Conservation (phyloP, 2,329 filamentous ascomycete species). For the Talaromyces sp. region DNA sequence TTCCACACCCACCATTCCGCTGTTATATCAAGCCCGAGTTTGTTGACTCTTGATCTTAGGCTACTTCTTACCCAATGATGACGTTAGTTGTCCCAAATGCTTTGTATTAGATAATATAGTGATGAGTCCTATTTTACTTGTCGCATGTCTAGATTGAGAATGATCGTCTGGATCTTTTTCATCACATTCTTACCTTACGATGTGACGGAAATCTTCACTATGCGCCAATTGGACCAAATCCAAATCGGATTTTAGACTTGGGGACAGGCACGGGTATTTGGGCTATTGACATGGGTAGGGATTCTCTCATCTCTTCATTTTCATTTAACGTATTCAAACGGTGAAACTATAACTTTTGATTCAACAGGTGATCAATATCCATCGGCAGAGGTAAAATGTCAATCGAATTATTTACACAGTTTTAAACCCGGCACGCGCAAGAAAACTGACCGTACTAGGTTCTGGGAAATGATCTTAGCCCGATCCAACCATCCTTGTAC, state of each 20-base stretch:
- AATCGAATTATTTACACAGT: background rate
- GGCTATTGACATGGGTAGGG: constrained; percentile 17
- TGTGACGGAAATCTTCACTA: constrained; percentile 41
- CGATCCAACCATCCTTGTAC: constrained; percentile 10
- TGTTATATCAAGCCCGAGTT: background rate
- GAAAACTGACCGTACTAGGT: background rate
- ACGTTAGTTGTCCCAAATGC: background rate
- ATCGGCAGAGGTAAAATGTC: constrained; percentile 3
- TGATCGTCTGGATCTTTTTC: constrained; percentile 18
- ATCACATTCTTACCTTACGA: constrained; percentile 43
- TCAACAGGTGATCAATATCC: constrained; percentile 6
- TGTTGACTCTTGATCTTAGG: background rate
- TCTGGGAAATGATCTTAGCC: constrained; percentile 11
- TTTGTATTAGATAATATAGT: background rate
- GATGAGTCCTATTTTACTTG: constrained; percentile 9
- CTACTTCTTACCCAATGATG: constrained; percentile 8
- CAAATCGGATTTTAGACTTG: constrained; percentile 44
- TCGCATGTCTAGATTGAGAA: constrained; percentile 13
- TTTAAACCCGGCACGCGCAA: background rate
- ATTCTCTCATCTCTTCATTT: no score
- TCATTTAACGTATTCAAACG: background rate
- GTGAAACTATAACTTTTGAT: background rate
- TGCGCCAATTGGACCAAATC: constrained; percentile 36
- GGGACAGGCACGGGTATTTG: constrained; percentile 32
- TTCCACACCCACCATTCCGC: background rate